Conservation (phyloP, 2,329 filamentous ascomycete species). For the Aspergillus texensis region DNA sequence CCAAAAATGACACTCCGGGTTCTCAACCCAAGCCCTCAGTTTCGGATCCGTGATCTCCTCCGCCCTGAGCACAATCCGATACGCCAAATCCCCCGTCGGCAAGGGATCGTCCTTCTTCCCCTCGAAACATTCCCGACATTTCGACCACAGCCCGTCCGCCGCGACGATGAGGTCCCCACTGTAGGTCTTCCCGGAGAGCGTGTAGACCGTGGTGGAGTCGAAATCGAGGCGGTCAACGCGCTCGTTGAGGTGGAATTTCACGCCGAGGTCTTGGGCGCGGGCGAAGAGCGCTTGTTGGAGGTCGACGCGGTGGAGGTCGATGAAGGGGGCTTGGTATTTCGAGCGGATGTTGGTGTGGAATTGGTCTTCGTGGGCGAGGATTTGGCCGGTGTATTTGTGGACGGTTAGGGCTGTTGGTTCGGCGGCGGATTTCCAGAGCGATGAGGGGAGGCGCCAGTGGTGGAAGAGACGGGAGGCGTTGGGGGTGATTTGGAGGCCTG, state of each 20-base stretch:
- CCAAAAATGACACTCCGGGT: constrained; percentile 63
- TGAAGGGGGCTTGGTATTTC: constrained; percentile 61
- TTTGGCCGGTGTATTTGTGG: constrained; percentile 36
- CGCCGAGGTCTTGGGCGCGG: constrained; percentile 57
- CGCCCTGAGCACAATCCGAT: constrained; percentile 59
- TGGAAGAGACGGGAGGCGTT: constrained; percentile 36
- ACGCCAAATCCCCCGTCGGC: constrained; percentile 67
- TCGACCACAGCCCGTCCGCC: constrained; percentile 67
- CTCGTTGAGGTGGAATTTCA: constrained; percentile 53
- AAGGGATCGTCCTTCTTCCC: constrained; percentile 52
- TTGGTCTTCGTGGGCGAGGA: constrained; percentile 50
- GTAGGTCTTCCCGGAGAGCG: constrained; percentile 46
- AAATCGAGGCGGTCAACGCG: constrained; percentile 50
- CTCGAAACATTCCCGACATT: constrained; percentile 55
- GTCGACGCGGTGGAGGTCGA: constrained; percentile 65
- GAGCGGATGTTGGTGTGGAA: constrained; percentile 57
- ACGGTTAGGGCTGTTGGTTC: constrained; percentile 37
- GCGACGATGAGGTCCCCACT: constrained; percentile 62
- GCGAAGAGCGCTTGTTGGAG: constrained; percentile 58
- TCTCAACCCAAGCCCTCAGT: constrained; percentile 56
- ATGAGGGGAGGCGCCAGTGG: constrained; percentile 30
- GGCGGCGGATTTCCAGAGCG: constrained; percentile 33
- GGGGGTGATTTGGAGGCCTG: constrained; percentile 63
- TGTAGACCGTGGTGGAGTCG: constrained; percentile 31
- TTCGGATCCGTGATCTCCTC: constrained; percentile 56